Percentiles rank a stretch among this genome's conserved stretches.
These are phyloP conservation scores for Coleophoma eucalyptorum DNA, from an alignment of 2,329 filamentous ascomycete genomes.

Conservation along the genomic window DNA sequence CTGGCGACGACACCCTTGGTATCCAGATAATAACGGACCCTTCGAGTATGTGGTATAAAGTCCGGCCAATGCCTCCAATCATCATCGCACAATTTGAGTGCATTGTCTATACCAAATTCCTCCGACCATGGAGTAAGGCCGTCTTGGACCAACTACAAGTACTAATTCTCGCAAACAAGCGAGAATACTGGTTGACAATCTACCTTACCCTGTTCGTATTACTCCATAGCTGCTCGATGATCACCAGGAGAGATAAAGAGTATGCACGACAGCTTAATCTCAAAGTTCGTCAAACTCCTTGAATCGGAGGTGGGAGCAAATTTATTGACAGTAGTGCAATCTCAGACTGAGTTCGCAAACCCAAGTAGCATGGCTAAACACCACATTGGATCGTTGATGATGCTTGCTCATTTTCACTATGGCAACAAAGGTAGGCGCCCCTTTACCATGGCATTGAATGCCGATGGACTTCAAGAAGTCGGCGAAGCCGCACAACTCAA, in stretches of 20 bases:
- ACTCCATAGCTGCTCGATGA: conserved; percentile 4
- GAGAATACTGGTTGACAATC: conserved; percentile 1
- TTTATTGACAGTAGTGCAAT: no score
- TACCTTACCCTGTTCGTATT: conserved; percentile 4
- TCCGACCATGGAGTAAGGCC: neutral
- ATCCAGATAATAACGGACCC: neutral
- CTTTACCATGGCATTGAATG: neutral
- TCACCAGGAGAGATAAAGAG: neutral
- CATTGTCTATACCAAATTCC: neutral
- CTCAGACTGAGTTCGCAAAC: neutral
- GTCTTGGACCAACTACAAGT: neutral
- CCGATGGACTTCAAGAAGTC: neutral
- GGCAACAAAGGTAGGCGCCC: conserved; percentile 1
- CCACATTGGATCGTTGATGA: neutral
- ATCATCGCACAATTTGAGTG: conserved; percentile 3
- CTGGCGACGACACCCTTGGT: neutral
- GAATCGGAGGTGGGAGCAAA: no score
- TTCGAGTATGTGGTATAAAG: neutral
- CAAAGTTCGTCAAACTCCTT: neutral
- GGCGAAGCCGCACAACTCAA: neutral
- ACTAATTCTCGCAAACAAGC: neutral
- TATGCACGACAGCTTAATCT: neutral
- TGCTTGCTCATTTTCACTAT: conserved; percentile 6
- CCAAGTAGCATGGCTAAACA: neutral
- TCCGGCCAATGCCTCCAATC: neutral